A percentile compares a stretch with the other conserved stretches of the same genome.
Conservation (phyloP, 2,329 filamentous ascomycete genomes). For the Fusarium nurragi region DNA sequence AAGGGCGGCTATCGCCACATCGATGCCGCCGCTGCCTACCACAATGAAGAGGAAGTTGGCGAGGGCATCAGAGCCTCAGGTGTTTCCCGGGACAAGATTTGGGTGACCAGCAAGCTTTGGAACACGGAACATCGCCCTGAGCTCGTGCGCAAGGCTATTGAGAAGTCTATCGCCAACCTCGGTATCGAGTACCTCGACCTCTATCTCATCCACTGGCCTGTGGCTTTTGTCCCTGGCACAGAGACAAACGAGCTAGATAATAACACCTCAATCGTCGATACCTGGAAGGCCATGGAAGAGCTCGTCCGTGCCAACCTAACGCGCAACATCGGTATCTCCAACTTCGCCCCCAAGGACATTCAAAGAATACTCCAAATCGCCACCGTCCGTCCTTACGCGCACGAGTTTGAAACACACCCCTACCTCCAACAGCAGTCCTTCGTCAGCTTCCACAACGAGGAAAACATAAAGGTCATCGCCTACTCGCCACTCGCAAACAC, state of each 20-base stretch:
- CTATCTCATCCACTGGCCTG: slow-evolving; percentile 46
- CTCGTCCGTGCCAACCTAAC: slow-evolving; percentile 34
- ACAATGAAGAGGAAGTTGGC: slow-evolving; percentile 64
- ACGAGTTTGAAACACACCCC: slow-evolving; percentile 64
- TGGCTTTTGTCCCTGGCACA: slow-evolving; percentile 37
- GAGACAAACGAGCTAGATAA: slow-evolving; percentile 30
- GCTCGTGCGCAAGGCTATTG: slow-evolving; percentile 43
- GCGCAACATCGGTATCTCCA: slow-evolving; percentile 61
- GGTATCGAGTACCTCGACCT: slow-evolving; percentile 48
- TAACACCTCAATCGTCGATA: slow-evolving; percentile 40
- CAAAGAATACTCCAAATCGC: slow-evolving; percentile 53
- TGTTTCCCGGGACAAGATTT: slow-evolving; percentile 45
- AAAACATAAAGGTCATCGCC: slow-evolving; percentile 44
- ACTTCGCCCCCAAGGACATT: slow-evolving; percentile 63
- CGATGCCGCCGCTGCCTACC: slow-evolving; percentile 68
- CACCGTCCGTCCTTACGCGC: slow-evolving; percentile 45
- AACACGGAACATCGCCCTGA: slow-evolving; percentile 47
- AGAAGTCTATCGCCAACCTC: slow-evolving; percentile 46
- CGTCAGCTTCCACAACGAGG: slow-evolving; percentile 40
- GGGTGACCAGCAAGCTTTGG: slow-evolving; percentile 48
- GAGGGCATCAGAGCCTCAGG: slow-evolving; percentile 52
- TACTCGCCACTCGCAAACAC: slow-evolving; percentile 40
- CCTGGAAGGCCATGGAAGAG: slow-evolving; percentile 47
- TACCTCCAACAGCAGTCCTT: slow-evolving; percentile 57
- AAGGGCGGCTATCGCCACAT: slow-evolving; percentile 65